Conservation (phyloP, 257 asterid species). For the Linaria vulgaris region DNA sequence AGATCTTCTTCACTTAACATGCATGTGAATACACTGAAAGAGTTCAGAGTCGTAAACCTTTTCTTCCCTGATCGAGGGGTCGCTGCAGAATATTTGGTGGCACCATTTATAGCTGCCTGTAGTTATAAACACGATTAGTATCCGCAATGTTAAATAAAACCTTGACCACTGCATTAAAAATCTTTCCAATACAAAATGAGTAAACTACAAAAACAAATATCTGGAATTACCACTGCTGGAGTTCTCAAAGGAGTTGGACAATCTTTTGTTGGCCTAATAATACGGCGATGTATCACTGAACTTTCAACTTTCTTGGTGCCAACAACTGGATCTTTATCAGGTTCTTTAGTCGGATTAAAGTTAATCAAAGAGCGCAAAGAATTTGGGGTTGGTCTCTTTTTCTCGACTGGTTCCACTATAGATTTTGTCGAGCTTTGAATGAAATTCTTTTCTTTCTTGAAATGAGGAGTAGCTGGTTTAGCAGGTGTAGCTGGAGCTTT, state of each 20-base stretch:
- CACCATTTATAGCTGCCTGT: constrained; percentile 47
- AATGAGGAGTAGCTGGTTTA: constrained; percentile 42
- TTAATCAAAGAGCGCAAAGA: constrained; percentile 47
- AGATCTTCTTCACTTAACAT: constrained; percentile 1
- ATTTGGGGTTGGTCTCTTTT: constrained; percentile 47
- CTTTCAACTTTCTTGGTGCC: constrained; percentile 37
- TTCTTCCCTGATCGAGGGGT: constrained; percentile 50
- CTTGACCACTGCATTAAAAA: neutral
- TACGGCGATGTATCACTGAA: constrained; percentile 30
- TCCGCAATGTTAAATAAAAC: neutral
- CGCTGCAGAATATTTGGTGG: constrained; percentile 37
- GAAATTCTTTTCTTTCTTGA: constrained; percentile 44
- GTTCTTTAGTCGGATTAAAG: constrained; percentile 47
- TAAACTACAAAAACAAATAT: neutral
- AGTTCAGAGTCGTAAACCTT: constrained; percentile 39
- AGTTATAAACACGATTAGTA: constrained; percentile 12
- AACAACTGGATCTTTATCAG: constrained; percentile 35
- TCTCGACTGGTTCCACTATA: constrained; percentile 27
- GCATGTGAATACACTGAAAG: constrained; percentile 4
- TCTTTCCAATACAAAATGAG: neutral
- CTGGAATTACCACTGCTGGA: constrained; percentile 41
- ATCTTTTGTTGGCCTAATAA: constrained; percentile 32
- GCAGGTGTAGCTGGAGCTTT: constrained; percentile 47
- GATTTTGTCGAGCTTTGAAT: constrained; percentile 39
- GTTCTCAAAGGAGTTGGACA: constrained; percentile 59